Percentiles rank a stretch among this genome's conserved stretches.
These are phyloP conservation scores for Monilinia aucupariae DNA, from an alignment of 2,329 filamentous ascomycete species.

Conservation along the genomic window DNA sequence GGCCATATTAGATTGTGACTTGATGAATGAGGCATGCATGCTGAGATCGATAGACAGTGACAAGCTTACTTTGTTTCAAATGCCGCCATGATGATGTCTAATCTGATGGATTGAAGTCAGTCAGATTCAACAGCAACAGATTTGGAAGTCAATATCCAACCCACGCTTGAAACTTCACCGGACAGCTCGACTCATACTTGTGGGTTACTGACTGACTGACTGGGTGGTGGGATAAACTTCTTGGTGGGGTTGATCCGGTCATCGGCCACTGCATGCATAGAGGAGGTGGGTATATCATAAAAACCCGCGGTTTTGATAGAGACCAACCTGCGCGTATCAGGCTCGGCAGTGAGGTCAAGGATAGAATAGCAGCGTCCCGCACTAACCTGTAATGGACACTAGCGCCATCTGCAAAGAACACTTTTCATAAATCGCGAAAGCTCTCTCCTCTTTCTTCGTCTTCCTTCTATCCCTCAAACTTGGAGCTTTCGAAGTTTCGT, in stretches of 20 bases:
- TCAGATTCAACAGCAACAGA: background rate
- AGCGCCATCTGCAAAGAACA: slow-evolving; percentile 15
- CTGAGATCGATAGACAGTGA: no score
- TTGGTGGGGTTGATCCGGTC: slow-evolving; percentile 29
- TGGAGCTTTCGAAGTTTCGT: slow-evolving; percentile 23
- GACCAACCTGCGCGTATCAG: no score
- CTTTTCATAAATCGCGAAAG: slow-evolving; percentile 9
- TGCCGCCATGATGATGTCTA: slow-evolving; percentile 11
- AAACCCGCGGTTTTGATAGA: no score
- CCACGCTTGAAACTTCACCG: slow-evolving; percentile 9
- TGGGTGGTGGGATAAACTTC: slow-evolving; percentile 16
- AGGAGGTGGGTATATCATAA: background rate
- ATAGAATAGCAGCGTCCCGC: slow-evolving; percentile 1
- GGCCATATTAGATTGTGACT: background rate
- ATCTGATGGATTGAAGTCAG: background rate
- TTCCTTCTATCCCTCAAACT: slow-evolving; percentile 2
- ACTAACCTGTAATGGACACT: slow-evolving; percentile 10
- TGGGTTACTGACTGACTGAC: no score
- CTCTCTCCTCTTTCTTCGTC: background rate
- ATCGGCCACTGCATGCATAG: slow-evolving; percentile 17
- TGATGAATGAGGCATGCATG: background rate
- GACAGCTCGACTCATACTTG: slow-evolving; percentile 23
- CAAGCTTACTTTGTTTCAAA: slow-evolving; percentile 2
- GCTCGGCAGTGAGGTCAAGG: background rate
- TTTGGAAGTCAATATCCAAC: no score